These are phyloP conservation scores for Linderniella brevidens DNA, from an alignment of 257 asterid genomes.

Conservation along the genomic window DNA sequence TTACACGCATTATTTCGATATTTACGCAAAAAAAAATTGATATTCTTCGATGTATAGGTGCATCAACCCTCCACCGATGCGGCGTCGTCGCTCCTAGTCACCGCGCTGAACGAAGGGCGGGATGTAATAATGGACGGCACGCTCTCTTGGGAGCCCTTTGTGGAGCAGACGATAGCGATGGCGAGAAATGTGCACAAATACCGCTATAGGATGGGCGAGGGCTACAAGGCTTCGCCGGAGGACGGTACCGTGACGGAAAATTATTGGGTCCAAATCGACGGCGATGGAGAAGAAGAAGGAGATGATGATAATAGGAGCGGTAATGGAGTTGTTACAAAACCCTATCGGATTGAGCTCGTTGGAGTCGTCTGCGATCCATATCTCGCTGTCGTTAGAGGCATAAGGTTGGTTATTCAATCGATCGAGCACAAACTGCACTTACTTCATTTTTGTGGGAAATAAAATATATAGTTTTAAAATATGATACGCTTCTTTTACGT, in stretches of 20 bases:
- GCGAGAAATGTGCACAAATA: conserved; percentile 60
- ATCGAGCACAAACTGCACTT: too few relatives aligned
- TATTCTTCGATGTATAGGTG: conserved; percentile 24
- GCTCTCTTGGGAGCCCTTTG: conserved; percentile 87
- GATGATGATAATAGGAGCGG: neutral
- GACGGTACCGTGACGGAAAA: conserved; percentile 59
- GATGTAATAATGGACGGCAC: conserved; percentile 99
- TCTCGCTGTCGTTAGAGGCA: conserved; percentile 84
- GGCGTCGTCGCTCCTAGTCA: conserved; percentile 85
- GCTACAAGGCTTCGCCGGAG: conserved; percentile 48
- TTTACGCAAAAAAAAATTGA: too few relatives aligned
- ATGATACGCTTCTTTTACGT: too few relatives aligned
- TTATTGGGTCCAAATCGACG: conserved; percentile 58
- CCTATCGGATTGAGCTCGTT: conserved; percentile 76
- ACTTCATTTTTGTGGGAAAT: too few relatives aligned
- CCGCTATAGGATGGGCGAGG: conserved; percentile 82
- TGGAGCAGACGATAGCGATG: conserved; percentile 75
- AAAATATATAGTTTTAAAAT: too few relatives aligned
- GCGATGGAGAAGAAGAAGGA: conserved; percentile 11
- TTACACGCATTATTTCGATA: too few relatives aligned
- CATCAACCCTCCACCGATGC: conserved; percentile 94
- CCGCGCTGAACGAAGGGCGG: conserved; percentile 87
- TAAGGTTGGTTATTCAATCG: conserved; percentile 33
- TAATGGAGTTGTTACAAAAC: conserved; percentile 18
- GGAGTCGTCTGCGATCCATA: conserved; percentile 89